Evolutionary conservation across 345 rosid genomes (phyloP), one percentile per base, ranked within the genome.

Genomic region (Syzygium aromaticum): DNA sequence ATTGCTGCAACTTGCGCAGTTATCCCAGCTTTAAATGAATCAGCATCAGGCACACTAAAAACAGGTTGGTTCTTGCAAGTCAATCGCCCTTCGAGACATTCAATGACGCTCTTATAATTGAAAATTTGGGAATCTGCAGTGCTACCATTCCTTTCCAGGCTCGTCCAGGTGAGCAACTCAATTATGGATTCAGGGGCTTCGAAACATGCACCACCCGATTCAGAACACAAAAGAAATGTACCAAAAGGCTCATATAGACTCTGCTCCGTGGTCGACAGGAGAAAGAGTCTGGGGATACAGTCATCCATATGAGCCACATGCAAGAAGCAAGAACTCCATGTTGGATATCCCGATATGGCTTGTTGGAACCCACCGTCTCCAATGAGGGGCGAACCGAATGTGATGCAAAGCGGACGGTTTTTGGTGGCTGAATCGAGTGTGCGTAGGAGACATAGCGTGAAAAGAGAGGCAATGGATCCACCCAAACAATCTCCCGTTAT

Each of bases 381-480:
- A 3, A 94, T 9, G 17, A 95, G 89, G 1, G 98, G 96, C 5
- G 93, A 91, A 22, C 98, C 98, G 77, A 95, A 96, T 1, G 98
- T 95, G 89, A 96, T 89, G 92, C 98, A 95, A 54, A 95, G 91
- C 3, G 94, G 95, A 23, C 53, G 93, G 77, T 84, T 91, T 21
- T 11, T 25, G 15, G 67, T 67, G 1, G 87, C 86, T 16, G 4
- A 85, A 12, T 90, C 51, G 51, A 94, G 86, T 43, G 30, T 85
- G 63, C 93, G 92, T 8, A 95, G 91, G 89, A 96, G 90, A 94
- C 93, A 92, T 43, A 95, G 84, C 6, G 97, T 93, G 85, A 94
- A 94, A 73, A 96, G 96, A 84, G 94, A 92, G 52, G 98, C 99
- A 46, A 95, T 83, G 2, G 94, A 92, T 87, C 97, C 99, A 89